Percentiles rank a stretch among this genome's conserved stretches.
These are phyloP conservation scores for Vigna mungo DNA, from an alignment of 306 rosid species.

Conservation along the genomic window DNA sequence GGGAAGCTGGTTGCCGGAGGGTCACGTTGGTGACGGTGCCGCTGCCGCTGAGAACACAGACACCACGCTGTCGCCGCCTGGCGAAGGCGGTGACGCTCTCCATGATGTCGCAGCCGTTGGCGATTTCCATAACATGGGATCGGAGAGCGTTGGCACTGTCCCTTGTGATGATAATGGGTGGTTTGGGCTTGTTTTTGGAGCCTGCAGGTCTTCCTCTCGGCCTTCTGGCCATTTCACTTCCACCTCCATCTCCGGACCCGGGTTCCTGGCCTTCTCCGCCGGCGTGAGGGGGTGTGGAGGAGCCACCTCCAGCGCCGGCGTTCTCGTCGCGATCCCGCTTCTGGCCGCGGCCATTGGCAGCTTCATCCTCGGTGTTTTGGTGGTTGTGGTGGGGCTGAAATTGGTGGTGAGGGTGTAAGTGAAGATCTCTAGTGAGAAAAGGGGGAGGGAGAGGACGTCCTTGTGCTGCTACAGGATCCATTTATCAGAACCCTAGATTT, in stretches of 20 bases:
- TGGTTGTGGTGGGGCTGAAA: conserved; percentile 61
- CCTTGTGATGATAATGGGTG: conserved; percentile 88
- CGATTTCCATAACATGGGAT: conserved; percentile 88
- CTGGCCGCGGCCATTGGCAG: conserved; percentile 58
- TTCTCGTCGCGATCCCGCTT: conserved; percentile 72
- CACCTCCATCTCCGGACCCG: conserved; percentile 42
- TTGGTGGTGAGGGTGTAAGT: conserved; percentile 75
- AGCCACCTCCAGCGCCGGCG: neutral
- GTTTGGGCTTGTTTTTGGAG: conserved; percentile 89
- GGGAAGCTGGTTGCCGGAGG: conserved; percentile 83
- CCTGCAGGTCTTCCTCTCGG: conserved; percentile 93
- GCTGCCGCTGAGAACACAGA: conserved; percentile 82
- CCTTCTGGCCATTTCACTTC: conserved; percentile 57
- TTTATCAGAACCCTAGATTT: conserved; percentile 45
- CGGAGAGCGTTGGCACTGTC: conserved; percentile 94
- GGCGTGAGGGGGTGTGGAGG: conserved; percentile 6
- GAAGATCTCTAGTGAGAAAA: conserved; percentile 82
- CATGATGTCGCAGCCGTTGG: conserved; percentile 84
- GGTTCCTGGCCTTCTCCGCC: conserved; percentile 50
- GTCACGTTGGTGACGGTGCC: conserved; percentile 93
- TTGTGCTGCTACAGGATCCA: conserved; percentile 90
- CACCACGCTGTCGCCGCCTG: conserved; percentile 76
- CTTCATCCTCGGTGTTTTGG: conserved; percentile 63
- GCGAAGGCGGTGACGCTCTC: conserved; percentile 77
- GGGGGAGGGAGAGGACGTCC: conserved; percentile 91